Percentiles rank a stretch among this genome's conserved stretches.
These are phyloP conservation scores for Leucosporidium scottii DNA, from an alignment of 768 basidiomycete species.

Conservation along the genomic window DNA sequence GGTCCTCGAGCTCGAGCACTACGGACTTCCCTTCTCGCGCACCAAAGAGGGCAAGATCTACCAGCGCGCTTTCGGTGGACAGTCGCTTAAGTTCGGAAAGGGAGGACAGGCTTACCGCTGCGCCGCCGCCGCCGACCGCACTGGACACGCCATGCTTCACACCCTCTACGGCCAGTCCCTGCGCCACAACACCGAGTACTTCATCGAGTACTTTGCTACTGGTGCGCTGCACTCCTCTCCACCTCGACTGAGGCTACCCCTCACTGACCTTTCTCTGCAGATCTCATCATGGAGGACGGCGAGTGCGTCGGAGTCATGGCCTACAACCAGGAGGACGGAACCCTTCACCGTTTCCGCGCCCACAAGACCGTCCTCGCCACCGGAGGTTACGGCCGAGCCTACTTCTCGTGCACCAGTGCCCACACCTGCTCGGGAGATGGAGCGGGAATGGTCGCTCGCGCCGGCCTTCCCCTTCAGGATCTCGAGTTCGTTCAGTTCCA, in stretches of 20 bases:
- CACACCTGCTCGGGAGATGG: conserved; percentile 99
- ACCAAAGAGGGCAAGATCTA: conserved; percentile 99
- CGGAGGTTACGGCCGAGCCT: conserved; percentile 94
- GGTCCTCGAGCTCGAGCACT: conserved; percentile 79
- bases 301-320: conserved; percentile 99
- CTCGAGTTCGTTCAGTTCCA: conserved; percentile 99
- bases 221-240: conserved; percentile 5
- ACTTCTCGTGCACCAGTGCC: conserved; percentile 97
- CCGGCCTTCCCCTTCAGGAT: conserved; percentile 93
- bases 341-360: conserved; percentile 92
- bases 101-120: conserved; percentile 99
- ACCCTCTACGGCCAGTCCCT: conserved; percentile 98
- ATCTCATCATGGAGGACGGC: conserved; percentile 95
- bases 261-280: conserved; percentile 39
- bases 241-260: conserved; percentile 36
- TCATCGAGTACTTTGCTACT: conserved; percentile 97
- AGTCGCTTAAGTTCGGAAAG: conserved; percentile 92
- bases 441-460: conserved; percentile 95
- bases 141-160: conserved; percentile 95
- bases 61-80: conserved; percentile 98
- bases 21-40: conserved; percentile 95
- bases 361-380: conserved; percentile 99
- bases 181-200: conserved; percentile 98
- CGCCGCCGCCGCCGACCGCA: conserved; percentile 96
- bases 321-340: conserved; percentile 99